A percentile compares a stretch with the other conserved stretches of the same genome.
Evolutionary conservation across 140 eudicot genomes (phyloP).

Genomic region (Senecio squalidus): DNA sequence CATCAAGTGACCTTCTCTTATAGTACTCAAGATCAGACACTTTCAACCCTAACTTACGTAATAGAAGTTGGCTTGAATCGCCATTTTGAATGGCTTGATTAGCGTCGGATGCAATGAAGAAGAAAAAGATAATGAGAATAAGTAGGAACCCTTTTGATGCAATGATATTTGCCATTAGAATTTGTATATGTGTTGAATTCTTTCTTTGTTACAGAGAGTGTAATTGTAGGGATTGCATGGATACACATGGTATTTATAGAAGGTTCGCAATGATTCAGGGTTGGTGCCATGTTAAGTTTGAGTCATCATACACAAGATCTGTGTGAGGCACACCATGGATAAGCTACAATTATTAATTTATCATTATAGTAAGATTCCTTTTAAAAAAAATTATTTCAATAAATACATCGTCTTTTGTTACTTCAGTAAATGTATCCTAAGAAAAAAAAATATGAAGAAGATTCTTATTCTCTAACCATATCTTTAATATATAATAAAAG

Average conservation of each 20-base stretch:
- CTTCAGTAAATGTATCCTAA: too few relatives aligned
- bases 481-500: too few relatives aligned
- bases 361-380: not conserved
- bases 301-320: constrained; percentile 14
- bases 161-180: constrained; percentile 27
- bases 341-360: constrained; percentile 2
- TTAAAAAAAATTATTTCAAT: too few relatives aligned
- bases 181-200: not conserved
- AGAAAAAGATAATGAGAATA: constrained; percentile 19
- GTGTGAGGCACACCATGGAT: constrained; percentile 5
- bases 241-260: constrained; percentile 21
- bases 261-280: not conserved
- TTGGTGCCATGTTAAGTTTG: constrained; percentile 13
- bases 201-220: not conserved
- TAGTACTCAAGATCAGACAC: constrained; percentile 31
- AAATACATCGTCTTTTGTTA: too few relatives aligned
- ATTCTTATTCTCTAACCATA: too few relatives aligned
- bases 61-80: constrained; percentile 20
- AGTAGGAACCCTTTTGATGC: constrained; percentile 7
- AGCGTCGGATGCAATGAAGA: constrained; percentile 17
- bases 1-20: constrained; percentile 35
- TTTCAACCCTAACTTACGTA: constrained; percentile 33
- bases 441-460: too few relatives aligned
- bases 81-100: constrained; percentile 5
- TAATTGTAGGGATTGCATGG: constrained; percentile 18